Base-by-base conservation (phyloP, 495 filamentous ascomycete genomes). In the Penicillium desertorum region DNA sequence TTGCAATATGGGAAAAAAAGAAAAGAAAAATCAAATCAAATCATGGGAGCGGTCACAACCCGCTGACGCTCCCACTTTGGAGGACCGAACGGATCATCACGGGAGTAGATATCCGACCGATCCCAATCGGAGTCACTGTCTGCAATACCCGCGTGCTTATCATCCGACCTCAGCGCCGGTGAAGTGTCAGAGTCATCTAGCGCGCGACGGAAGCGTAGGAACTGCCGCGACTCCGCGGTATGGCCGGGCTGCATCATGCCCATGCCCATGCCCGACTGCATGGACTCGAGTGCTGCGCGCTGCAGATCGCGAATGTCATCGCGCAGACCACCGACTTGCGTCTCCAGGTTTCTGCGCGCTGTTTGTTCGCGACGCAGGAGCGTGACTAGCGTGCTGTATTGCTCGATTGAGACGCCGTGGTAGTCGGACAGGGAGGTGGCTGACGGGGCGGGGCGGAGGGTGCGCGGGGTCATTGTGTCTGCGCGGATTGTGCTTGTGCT, bases 341-440 rank as follows among this genome's bases (percentile, higher is more conserved):
- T 68, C 64, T 85, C 82, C 2, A 84, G 68, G 36, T 71, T 77
- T 30, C 79, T 67, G 42, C 82, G 79, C 1, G 82, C 81, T 6
- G 73, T 77, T 52, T 84, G 81, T 54, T 85, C 82, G 29, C 80
- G 75, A 8, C 81, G 78, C 19, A 85, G 70, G 0, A 83, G 71
- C n/a, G 74, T 76, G 27, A 84, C 73, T 10, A 85, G 68, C 0
- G 79, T 77, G 56, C 75, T 82, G 61, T 83, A 84, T 50, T 85
- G 80, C 51, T 83, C 80, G 43, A 83, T 76, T 14, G 79, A 83
- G 37, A 85, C 75, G 19, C 65, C 69, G 25, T 66, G 53, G 30
- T 63, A 63, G 27, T 78, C 71, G 16, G 51, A 64, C 19, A 74
- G 34, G 0, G 75, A 75, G 5, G 66, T 66, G 6, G 65, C 54